Percentiles rank a stretch among this genome's conserved stretches.
phyloP scores from a whole-genome alignment of 2,329 filamentous ascomycete species.

The Blastomyces silverae region DNA sequence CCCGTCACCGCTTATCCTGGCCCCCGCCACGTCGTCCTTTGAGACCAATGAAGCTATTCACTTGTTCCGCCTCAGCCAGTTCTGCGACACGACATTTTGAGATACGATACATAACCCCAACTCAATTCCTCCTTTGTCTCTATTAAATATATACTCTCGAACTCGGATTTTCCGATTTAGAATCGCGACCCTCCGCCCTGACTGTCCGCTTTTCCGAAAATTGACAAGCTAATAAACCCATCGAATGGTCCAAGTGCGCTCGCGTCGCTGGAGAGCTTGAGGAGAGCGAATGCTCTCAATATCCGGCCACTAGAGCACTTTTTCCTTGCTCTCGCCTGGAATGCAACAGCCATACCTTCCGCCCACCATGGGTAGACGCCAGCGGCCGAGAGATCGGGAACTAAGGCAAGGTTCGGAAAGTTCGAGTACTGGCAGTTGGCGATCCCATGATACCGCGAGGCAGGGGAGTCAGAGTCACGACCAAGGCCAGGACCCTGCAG shows the following conservation, averaged over 20 bases:
- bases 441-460: constrained; percentile 38
- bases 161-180: background rate
- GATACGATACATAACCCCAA: background rate
- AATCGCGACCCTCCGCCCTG: background rate
- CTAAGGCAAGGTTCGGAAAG: constrained; percentile 38
- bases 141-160: background rate
- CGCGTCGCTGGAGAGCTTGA: constrained; percentile 5
- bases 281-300: constrained; percentile 5
- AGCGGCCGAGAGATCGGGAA: constrained; percentile 31
- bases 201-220: background rate
- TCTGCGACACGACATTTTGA: background rate
- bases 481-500: background rate
- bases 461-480: constrained; percentile 20
- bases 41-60: background rate
- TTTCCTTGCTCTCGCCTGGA: background rate
- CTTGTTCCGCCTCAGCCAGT: background rate
- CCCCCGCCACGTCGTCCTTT: background rate
- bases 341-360: background rate
- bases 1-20: background rate
- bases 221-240: background rate
- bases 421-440: constrained; percentile 35
- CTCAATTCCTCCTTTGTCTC: background rate
- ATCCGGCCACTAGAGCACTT: background rate
- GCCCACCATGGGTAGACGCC: constrained; percentile 13
- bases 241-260: constrained; percentile 1